Conservation (phyloP, 306 rosid genomes). For the Leucaena leucocephala region DNA sequence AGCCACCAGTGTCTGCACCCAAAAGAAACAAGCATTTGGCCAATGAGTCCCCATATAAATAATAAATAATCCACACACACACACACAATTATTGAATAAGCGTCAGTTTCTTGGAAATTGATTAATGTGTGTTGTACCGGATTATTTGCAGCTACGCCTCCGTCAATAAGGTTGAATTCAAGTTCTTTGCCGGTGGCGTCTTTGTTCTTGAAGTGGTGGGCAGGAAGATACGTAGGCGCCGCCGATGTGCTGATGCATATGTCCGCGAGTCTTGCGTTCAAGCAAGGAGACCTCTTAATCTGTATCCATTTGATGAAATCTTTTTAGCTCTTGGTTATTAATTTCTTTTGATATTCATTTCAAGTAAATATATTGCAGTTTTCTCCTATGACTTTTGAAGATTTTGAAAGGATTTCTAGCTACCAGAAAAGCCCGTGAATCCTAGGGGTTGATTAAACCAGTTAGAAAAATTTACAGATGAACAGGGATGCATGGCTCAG, state of each 20-base stretch:
- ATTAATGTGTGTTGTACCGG: constrained; percentile 45
- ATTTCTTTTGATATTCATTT: too few species aligned
- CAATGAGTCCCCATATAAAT: not conserved
- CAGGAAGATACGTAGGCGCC: constrained; percentile 65
- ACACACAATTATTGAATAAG: not conserved
- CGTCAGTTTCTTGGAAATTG: not conserved
- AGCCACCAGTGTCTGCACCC: constrained; percentile 41
- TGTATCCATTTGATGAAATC: not conserved
- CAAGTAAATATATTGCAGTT: not conserved
- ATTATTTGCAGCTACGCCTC: constrained; percentile 71
- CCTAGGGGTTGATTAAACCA: not conserved
- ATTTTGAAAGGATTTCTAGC: not conserved
- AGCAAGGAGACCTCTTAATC: constrained; percentile 29
- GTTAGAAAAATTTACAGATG: too few species aligned
- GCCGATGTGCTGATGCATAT: constrained; percentile 60
- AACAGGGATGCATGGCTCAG: too few species aligned
- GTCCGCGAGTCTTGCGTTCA: constrained; percentile 46
- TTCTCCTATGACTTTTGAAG: not conserved
- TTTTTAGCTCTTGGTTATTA: not conserved
- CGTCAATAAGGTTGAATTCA: constrained; percentile 68
- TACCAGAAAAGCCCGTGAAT: not conserved
- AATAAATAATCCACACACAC: not conserved
- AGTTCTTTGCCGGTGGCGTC: constrained; percentile 30
- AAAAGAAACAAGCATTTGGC: not conserved
- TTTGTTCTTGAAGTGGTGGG: constrained; percentile 46